Conservation (phyloP, 2,329 filamentous ascomycete species). For the Pyrenophora teres region DNA sequence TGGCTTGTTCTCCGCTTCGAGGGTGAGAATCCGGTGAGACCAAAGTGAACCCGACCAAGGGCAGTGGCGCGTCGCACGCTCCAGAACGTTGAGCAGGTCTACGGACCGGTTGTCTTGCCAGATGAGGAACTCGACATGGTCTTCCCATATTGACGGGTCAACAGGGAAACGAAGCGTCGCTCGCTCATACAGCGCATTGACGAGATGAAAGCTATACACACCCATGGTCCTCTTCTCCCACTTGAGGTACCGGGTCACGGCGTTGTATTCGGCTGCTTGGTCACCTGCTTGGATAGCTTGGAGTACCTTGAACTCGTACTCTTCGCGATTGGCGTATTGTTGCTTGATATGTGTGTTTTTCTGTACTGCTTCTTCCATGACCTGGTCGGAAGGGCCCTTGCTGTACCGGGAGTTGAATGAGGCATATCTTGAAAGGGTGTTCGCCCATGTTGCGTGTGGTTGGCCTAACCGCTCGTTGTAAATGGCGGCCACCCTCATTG, state of each 20-base stretch:
- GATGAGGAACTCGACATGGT: conserved; percentile 76
- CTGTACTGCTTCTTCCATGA: conserved; percentile 71
- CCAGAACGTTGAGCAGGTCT: conserved; percentile 70
- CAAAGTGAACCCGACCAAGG: conserved; percentile 91
- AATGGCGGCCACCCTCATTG: conserved; percentile 69
- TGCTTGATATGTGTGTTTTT: conserved; percentile 67
- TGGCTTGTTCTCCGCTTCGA: conserved; percentile 75
- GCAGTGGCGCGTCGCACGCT: conserved; percentile 85
- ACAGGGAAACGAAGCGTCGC: conserved; percentile 75
- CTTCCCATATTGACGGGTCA: conserved; percentile 79
- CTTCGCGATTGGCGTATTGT: conserved; percentile 67
- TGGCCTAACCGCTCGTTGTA: conserved; percentile 71
- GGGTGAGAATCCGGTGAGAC: conserved; percentile 84
- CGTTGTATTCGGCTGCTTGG: conserved; percentile 59
- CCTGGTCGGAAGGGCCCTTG: conserved; percentile 70
- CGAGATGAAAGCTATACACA: conserved; percentile 58
- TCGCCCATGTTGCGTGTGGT: conserved; percentile 76
- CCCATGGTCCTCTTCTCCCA: conserved; percentile 75
- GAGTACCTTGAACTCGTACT: conserved; percentile 69
- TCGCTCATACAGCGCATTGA: conserved; percentile 73
- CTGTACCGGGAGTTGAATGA: conserved; percentile 75
- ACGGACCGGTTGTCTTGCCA: conserved; percentile 53
- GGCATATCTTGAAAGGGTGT: conserved; percentile 76
- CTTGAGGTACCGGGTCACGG: conserved; percentile 72
- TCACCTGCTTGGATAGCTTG: conserved; percentile 63